Conservation (phyloP, 164 flowering plant genomes). For the Piper betle region DNA sequence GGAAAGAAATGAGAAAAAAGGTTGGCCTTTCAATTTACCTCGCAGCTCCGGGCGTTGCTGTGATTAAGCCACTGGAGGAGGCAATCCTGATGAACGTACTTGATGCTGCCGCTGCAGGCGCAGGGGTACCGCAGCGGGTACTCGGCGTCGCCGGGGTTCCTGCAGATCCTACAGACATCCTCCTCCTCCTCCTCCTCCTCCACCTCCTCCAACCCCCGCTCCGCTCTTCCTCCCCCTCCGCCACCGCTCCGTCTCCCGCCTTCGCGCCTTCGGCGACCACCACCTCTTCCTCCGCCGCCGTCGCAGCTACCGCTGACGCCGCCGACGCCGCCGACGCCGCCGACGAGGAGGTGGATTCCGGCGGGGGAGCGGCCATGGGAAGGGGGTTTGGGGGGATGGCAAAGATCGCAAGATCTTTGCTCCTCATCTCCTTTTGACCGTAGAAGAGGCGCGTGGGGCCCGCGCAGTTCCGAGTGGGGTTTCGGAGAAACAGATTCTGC, state of each 20-base stretch:
- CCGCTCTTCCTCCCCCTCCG: not conserved
- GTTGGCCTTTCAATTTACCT: conserved; percentile 29
- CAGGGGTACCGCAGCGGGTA: conserved; percentile 90
- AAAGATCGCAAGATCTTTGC: too few species aligned
- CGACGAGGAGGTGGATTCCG: too few species aligned
- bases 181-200: conserved; percentile 90
- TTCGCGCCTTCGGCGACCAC: not conserved
- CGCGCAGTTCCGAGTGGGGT: too few species aligned
- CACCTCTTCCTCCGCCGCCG: not conserved
- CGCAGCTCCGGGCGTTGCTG: conserved; percentile 96
- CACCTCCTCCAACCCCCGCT: not conserved
- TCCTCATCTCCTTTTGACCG: too few species aligned
- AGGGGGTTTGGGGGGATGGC: too few species aligned
- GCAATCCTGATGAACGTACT: conserved; percentile 96
- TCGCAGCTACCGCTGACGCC: too few species aligned
- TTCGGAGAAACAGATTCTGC: too few species aligned
- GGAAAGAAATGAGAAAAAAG: not conserved
- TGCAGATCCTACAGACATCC: conserved; percentile 92
- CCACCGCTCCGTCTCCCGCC: not conserved
- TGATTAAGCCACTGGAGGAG: conserved; percentile 99
- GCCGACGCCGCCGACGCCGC: too few species aligned
- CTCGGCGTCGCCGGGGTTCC: conserved; percentile 78
- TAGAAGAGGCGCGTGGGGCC: too few species aligned
- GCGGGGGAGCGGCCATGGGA: too few species aligned
- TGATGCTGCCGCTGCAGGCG: conserved; percentile 98